Conservation (phyloP, 768 basidiomycete genomes). For the Glaciozyma martinii region DNA sequence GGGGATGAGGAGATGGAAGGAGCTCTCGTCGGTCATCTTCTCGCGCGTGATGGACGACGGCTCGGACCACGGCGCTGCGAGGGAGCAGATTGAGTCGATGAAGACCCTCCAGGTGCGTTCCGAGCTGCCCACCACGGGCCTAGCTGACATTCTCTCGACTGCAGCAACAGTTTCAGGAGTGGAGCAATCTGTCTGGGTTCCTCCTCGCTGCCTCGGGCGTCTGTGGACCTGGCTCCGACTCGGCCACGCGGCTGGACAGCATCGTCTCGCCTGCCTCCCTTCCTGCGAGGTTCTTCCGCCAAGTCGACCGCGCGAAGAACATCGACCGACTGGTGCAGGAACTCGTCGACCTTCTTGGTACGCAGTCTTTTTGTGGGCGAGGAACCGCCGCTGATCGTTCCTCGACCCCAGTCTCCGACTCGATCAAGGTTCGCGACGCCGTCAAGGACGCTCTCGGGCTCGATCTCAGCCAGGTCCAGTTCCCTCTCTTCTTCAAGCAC, state of each 20-base stretch:
- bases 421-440: constrained; percentile 61
- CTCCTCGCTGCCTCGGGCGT: constrained; percentile 64
- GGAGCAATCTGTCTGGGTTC: constrained; percentile 76
- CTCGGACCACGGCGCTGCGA: not conserved
- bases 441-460: constrained; percentile 70
- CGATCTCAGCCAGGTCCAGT: constrained; percentile 64
- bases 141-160: not conserved
- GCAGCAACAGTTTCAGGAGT: constrained; percentile 62
- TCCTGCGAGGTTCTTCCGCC: constrained; percentile 30
- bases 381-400: not conserved
- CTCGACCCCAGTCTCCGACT: constrained; percentile 44
- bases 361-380: not conserved
- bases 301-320: constrained; percentile 13
- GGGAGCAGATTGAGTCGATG: not conserved
- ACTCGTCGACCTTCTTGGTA: constrained; percentile 55
- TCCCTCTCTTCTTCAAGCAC: constrained; percentile 36
- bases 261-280: constrained; percentile 18
- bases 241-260: constrained; percentile 41
- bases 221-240: constrained; percentile 51
- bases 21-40: constrained; percentile 54
- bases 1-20: constrained; percentile 65
- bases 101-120: not conserved
- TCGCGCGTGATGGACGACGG: constrained; percentile 21
- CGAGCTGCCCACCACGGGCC: not conserved
- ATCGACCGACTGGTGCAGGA: constrained; percentile 32